Evolutionary conservation across 2,329 filamentous ascomycete species (phyloP).

Genomic region (Calonectria naviculata): DNA sequence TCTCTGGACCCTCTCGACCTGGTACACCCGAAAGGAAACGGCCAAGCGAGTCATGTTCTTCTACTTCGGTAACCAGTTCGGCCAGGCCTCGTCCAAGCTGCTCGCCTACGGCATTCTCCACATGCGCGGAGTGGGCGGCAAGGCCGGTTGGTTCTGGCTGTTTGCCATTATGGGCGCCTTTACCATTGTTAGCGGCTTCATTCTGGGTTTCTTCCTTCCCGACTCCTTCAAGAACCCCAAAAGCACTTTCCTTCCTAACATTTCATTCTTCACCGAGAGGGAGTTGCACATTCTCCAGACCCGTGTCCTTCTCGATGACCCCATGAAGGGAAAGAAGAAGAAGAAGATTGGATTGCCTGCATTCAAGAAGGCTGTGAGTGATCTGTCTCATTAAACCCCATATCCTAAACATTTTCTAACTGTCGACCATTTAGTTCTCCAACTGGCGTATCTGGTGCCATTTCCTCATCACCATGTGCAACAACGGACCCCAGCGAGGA

Average conservation of each 20-base stretch:
- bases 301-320: constrained; percentile 55
- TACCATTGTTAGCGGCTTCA: constrained; percentile 56
- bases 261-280: constrained; percentile 49
- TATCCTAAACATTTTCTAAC: not conserved
- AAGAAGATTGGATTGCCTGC: constrained; percentile 55
- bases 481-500: constrained; percentile 59
- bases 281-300: constrained; percentile 55
- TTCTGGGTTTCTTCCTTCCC: constrained; percentile 56
- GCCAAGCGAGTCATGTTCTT: constrained; percentile 65
- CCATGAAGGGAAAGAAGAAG: constrained; percentile 60
- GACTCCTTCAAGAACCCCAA: constrained; percentile 57
- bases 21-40: constrained; percentile 65
- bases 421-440: constrained; percentile 47
- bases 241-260: constrained; percentile 52
- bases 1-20: constrained; percentile 63
- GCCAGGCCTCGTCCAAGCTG: constrained; percentile 50
- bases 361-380: constrained; percentile 56
- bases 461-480: constrained; percentile 60
- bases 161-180: constrained; percentile 65
- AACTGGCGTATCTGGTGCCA: constrained; percentile 66
- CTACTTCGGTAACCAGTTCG: constrained; percentile 67
- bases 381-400: not conserved
- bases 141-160: constrained; percentile 68
- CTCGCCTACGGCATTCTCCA: constrained; percentile 60
- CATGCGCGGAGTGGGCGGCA: constrained; percentile 58